These are phyloP conservation scores for Fusarium sp. DNA, from an alignment of 2,329 filamentous ascomycete genomes.

Conservation along the genomic window DNA sequence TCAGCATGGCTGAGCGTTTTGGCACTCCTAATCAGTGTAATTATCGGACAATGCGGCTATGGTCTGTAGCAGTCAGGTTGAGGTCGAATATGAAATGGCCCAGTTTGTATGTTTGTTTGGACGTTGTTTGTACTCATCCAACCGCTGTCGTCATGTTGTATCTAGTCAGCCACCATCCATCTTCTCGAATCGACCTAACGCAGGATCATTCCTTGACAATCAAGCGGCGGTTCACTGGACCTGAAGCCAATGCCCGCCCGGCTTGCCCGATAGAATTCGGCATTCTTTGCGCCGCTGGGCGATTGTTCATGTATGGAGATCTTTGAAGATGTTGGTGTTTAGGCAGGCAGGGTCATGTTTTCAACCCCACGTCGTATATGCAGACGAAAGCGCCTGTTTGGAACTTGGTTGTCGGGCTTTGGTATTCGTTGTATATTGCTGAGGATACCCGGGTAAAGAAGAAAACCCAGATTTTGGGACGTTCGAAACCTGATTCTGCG, in stretches of 20 bases:
- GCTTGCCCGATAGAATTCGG: constrained; percentile 16
- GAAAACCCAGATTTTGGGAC: background rate
- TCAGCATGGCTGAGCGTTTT: background rate
- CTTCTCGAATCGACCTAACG: background rate
- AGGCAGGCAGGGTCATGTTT: background rate
- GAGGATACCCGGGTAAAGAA: background rate
- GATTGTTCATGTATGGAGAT: background rate
- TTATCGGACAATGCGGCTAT: background rate
- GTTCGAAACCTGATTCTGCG: too few species aligned
- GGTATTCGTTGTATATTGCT: background rate
- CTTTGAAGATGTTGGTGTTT: background rate
- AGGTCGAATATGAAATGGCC: background rate
- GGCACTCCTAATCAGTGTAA: background rate
- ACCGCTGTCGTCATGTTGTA: background rate
- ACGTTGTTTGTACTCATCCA: background rate
- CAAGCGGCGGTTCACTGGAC: background rate
- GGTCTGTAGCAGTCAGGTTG: background rate
- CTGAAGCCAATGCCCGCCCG: background rate
- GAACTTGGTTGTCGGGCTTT: background rate
- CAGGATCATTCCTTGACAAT: background rate
- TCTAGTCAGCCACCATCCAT: constrained; percentile 2
- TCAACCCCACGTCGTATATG: constrained; percentile 15
- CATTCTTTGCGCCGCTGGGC: background rate
- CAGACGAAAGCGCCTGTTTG: background rate
- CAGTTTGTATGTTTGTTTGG: background rate